A percentile compares a stretch with the other conserved stretches of the same genome.
phyloP scores from a whole-genome alignment of 306 rosid genomes.

The Hippophae rhamnoides region DNA sequence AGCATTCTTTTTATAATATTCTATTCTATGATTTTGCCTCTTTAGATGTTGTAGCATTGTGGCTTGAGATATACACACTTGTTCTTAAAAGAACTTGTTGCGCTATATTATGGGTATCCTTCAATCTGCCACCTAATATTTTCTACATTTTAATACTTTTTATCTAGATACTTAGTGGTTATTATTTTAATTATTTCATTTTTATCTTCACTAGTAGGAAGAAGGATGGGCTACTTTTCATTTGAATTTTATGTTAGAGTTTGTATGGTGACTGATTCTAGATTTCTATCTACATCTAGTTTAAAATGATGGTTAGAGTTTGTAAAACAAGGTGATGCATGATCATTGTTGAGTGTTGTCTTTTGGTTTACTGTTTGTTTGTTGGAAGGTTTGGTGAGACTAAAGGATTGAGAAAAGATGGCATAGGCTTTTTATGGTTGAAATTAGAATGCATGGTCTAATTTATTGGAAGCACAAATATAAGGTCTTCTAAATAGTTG shows the following conservation, averaged over 20 bases:
- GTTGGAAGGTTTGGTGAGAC: not conserved
- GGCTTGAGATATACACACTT: not conserved
- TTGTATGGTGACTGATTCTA: too few relatives aligned
- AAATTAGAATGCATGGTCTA: not conserved
- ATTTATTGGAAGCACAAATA: too few relatives aligned
- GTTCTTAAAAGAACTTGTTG: not conserved
- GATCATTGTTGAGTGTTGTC: too few relatives aligned
- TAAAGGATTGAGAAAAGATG: not conserved
- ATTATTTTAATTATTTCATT: too few relatives aligned
- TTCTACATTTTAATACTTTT: not conserved
- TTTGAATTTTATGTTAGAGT: not conserved
- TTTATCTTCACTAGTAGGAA: not conserved
- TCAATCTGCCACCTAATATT: too few relatives aligned
- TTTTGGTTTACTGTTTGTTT: too few relatives aligned
- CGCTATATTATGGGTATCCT: not conserved
- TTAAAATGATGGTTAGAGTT: too few relatives aligned
- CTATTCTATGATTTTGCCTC: not conserved
- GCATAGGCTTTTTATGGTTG: not conserved
- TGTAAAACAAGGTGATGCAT: too few relatives aligned
- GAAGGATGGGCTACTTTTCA: not conserved
- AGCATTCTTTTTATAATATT: not conserved
- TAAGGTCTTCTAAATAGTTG: not conserved
- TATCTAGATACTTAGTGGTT: not conserved
- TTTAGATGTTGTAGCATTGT: not conserved
- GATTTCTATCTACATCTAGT: too few relatives aligned